Evolutionary conservation across 495 filamentous ascomycete genomes (phyloP).

Genomic region (Penicillium longicatenatum): DNA sequence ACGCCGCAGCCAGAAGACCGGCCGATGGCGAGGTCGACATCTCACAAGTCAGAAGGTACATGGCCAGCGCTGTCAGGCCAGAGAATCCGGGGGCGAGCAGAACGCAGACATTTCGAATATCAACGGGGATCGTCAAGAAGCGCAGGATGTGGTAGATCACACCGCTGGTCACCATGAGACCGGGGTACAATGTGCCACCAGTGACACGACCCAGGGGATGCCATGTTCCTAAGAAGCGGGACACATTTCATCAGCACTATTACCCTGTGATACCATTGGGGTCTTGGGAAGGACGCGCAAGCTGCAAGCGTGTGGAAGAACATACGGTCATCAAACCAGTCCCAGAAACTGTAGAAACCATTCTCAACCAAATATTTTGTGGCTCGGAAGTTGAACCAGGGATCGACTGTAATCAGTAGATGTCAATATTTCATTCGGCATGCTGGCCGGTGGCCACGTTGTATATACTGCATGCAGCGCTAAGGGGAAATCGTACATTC

Average conservation of each 20-base stretch:
- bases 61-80: conserved; percentile 88
- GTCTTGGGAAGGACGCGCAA: conserved; percentile 13
- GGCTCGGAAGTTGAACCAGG: conserved; percentile 99
- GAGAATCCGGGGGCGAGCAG: conserved; percentile 95
- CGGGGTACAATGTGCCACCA: conserved; percentile 96
- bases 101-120: conserved; percentile 98
- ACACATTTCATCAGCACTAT: conserved; percentile 26
- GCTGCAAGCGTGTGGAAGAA: conserved; percentile 14
- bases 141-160: conserved; percentile 93
- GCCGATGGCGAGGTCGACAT: conserved; percentile 92
- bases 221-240: conserved; percentile 75
- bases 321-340: conserved; percentile 99
- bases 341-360: conserved; percentile 99
- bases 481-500: conserved; percentile 72
- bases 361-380: conserved; percentile 96
- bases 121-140: conserved; percentile 88
- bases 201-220: conserved; percentile 98
- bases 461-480: conserved; percentile 10
- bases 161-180: conserved; percentile 98
- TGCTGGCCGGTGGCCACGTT: conserved; percentile 9
- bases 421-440: conserved; percentile 25
- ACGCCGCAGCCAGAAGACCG: conserved; percentile 88
- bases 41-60: conserved; percentile 95
- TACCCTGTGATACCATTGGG: conserved; percentile 10
- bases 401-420: conserved; percentile 69